Evolutionary conservation across 2,329 filamentous ascomycete genomes (phyloP), one percentile per base, ranked within the genome.

Genomic region (Pseudogymnoascus sp.): DNA sequence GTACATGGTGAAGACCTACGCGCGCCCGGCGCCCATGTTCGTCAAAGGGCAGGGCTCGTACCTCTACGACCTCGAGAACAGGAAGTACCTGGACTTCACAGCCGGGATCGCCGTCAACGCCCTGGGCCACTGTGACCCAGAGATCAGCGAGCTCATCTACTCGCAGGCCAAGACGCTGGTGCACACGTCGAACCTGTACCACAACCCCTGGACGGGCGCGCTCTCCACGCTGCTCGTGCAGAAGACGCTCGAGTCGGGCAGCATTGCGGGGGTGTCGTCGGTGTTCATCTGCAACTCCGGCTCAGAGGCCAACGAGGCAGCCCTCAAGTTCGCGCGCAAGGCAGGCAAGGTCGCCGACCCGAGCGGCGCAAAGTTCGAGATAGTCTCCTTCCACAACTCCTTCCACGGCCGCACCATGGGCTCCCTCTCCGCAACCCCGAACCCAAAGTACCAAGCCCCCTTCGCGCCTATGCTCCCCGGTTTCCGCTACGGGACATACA

Each of bases 341-440:
- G 87, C 89, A 21, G 92, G 92, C 69, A 93, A 93, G 75, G 78
- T 85, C 8, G 70, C 87, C 29, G 88, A 92, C 66, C 85, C 89
- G 0, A 84, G 84, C 0, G 88, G 89, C 58, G 76, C 75, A 19
- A 96, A 97, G 78, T 76, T 84, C 69, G 92, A 97, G 71, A 78
- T 99, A 58, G 90, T 97, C 60, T 96, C 91, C 14, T 99, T 97
- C 80, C 79, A 90, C 69, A 88, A 89, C 69, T 92, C 91, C 39
- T 99, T 99, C 81, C 94, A 99, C 76, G 94, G 94, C 69, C 88
- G 94, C 64, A 97, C 94, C 14, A 96, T 97, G 91, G 94, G 94
- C 60, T 87, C 88, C 63, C 78, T 99, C 49, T 96, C 91, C n/a
- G 94, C 94, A 10, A 99, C 94, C 4, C 94, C 92, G 58, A 99